These are phyloP conservation scores for Agrocybe praecox DNA, from an alignment of 768 basidiomycete species.

Conservation along the genomic window DNA sequence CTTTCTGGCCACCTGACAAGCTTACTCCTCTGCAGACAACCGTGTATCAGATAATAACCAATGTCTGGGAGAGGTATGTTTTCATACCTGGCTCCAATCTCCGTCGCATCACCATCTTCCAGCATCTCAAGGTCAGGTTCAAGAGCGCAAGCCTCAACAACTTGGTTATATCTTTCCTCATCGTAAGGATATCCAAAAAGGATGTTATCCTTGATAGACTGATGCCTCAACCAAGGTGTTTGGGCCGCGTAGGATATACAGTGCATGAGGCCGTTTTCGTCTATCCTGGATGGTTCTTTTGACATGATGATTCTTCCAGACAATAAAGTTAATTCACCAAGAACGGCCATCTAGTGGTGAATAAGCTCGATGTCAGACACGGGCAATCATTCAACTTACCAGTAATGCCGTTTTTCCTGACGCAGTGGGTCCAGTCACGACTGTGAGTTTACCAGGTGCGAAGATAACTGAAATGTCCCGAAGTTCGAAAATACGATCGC, in stretches of 20 bases:
- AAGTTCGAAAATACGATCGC: conserved; percentile 65
- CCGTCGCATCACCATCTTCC: conserved; percentile 85
- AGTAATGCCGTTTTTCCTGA: conserved; percentile 83
- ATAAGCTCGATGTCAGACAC: neutral
- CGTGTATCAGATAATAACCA: neutral
- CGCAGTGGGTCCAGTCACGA: conserved; percentile 81
- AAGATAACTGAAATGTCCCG: conserved; percentile 68
- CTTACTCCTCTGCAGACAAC: conserved; percentile 57
- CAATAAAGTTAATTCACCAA: conserved; percentile 70
- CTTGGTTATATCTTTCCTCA: conserved; percentile 71
- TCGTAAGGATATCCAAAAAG: conserved; percentile 75
- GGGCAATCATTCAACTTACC: conserved; percentile 34
- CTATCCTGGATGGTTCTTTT: conserved; percentile 62
- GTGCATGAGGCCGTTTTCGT: conserved; percentile 63
- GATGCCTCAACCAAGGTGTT: conserved; percentile 69
- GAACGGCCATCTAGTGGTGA: conserved; percentile 57
- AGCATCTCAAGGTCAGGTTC: conserved; percentile 79
- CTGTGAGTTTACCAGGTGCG: conserved; percentile 68
- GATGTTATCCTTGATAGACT: conserved; percentile 81
- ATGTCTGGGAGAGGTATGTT: too few relatives aligned
- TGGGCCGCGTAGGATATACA: conserved; percentile 76
- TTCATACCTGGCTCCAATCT: conserved; percentile 72
- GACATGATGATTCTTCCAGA: conserved; percentile 58
- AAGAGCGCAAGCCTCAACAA: conserved; percentile 86
- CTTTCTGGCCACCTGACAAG: conserved; percentile 83